These are phyloP conservation scores for Cordyceps cateniannulata DNA, from an alignment of 2,329 filamentous ascomycete genomes.

Conservation along the genomic window DNA sequence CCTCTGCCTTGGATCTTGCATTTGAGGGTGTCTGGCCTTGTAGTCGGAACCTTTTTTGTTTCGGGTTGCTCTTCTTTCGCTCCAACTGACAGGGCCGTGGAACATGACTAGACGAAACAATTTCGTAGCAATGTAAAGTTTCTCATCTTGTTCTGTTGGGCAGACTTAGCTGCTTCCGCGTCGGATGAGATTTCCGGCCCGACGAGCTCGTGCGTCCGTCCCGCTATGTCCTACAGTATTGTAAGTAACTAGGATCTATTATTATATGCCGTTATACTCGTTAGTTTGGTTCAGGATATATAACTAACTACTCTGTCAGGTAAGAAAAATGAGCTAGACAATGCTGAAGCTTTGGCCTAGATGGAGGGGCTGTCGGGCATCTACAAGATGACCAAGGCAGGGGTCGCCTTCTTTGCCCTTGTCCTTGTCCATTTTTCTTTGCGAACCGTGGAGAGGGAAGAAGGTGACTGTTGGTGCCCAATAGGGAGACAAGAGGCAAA, in stretches of 20 bases:
- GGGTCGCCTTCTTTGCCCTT: neutral
- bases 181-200: neutral
- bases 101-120: neutral
- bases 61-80: too few species aligned
- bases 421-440: neutral
- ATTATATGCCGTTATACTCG: neutral
- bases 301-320: too few species aligned
- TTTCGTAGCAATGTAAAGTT: neutral
- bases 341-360: neutral
- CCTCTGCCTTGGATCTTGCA: neutral
- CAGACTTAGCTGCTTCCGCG: neutral
- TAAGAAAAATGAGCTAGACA: neutral
- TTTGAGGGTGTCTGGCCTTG: neutral
- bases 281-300: neutral
- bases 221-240: neutral
- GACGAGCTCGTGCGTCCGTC: neutral
- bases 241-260: conserved; percentile 1
- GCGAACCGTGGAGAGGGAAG: neutral
- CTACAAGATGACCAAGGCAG: neutral
- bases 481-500: neutral
- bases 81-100: too few species aligned
- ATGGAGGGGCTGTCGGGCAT: conserved; percentile 3
- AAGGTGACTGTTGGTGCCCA: neutral
- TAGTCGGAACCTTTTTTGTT: too few species aligned
- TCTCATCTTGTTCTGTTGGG: neutral